Base-by-base conservation (phyloP, 1,284 basidiomycete species). In the Apiotrichum akiyoshidainum region DNA sequence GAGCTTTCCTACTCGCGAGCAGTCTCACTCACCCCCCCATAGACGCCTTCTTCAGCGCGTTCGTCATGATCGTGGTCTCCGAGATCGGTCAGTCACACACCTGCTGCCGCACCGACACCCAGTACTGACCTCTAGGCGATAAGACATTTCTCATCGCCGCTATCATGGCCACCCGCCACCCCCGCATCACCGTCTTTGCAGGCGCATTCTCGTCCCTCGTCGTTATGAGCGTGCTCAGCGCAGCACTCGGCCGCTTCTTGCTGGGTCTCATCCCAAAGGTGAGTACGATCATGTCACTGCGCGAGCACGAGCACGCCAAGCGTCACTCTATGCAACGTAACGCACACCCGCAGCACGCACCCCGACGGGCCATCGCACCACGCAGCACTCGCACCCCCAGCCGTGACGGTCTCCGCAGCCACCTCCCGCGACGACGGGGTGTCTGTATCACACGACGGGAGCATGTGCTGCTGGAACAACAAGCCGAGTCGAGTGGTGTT, bases 101-200 rank as follows among this genome's bases (percentile, higher is more conserved):
- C 3, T 7, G 26, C 13, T 44, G 42, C 31, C 9, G 26, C 35
- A 37, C 13, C 40, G 40, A 33, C 26, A 26, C 26, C 26, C 26
- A 31, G 26, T 31, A 31, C 48, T 12, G 42, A 22, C 44, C 9
- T 46, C 14, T 34, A 64, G 94, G 95, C 48, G 96, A 99, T 86
- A 98, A 98, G 79, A 99, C 95, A 0, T 99, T 99, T 75, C 86
- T 99, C 60, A 97, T 98, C 49, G 83, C 95, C 22, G 96, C 95
- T 58, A 94, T 99, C 68, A 87, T 99, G 66, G 91, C 95, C 11
- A 95, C 96, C 86, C 87, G 93, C 3, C 92, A 97, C 73, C 86
- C 91, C 0, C 86, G 92, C 14, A 71, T 87, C 47, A 80, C 87
- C 56, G 93, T 99, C 55, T 98, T 98, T 74, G 81, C 83, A 1